phyloP scores from a whole-genome alignment of 2,329 filamentous ascomycete species.

The Cadophora luteo-olivacea region DNA sequence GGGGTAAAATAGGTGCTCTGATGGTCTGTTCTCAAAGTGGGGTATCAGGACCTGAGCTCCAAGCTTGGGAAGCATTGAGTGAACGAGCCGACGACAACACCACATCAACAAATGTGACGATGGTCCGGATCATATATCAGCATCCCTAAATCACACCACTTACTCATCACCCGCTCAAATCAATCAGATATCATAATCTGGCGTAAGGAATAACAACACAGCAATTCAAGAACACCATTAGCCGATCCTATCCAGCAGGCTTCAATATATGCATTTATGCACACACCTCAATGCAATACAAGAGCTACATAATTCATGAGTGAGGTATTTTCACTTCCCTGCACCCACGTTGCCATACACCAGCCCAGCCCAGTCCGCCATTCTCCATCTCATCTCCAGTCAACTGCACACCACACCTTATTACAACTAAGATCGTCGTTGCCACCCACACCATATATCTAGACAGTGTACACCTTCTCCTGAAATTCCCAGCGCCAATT shows the following conservation, averaged over 20 bases:
- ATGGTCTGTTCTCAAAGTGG: constrained; percentile 9
- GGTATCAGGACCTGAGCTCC: not conserved
- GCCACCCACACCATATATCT: constrained; percentile 9
- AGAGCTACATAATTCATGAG: not conserved
- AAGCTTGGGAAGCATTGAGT: not conserved
- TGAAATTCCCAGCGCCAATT: not conserved
- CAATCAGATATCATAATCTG: constrained; percentile 27
- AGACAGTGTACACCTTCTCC: not conserved
- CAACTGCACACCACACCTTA: not conserved
- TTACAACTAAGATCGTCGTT: constrained; percentile 10
- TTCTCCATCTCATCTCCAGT: constrained; percentile 16
- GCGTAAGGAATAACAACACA: not conserved
- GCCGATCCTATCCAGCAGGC: not conserved
- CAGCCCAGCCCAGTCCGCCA: not conserved
- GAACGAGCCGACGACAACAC: constrained; percentile 25
- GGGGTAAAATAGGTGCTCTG: constrained; percentile 11
- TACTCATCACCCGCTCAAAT: constrained; percentile 10
- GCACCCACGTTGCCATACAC: too few species aligned
- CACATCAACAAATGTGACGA: constrained; percentile 27
- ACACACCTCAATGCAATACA: not conserved
- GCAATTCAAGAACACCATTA: not conserved
- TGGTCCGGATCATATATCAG: constrained; percentile 1
- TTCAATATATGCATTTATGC: not conserved
- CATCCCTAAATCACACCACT: not conserved
- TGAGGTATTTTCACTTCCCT: not conserved